These are phyloP conservation scores for Eustoma russellianum DNA, from an alignment of 257 asterid species.

Conservation along the genomic window DNA sequence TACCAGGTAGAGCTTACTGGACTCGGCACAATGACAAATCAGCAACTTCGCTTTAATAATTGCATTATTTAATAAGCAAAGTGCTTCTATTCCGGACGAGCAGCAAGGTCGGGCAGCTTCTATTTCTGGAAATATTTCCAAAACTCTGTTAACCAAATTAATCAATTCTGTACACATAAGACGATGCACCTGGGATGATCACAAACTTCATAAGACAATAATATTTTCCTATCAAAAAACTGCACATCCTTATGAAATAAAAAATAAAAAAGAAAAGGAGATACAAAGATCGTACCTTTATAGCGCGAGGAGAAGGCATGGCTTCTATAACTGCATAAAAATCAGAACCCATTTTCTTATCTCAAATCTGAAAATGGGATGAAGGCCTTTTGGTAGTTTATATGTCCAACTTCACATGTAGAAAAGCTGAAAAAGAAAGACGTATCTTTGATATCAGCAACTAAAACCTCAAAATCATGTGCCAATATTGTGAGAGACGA, in stretches of 20 bases:
- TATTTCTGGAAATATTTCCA: conserved; percentile 43
- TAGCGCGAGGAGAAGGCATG: conserved; percentile 32
- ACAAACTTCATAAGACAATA: not conserved
- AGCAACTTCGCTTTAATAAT: conserved; percentile 54
- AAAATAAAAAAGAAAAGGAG: no score
- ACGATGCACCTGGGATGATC: conserved; percentile 59
- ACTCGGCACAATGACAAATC: conserved; percentile 60
- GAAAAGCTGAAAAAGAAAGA: no score
- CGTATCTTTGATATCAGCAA: no score
- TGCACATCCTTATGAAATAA: not conserved
- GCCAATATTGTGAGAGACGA: no score
- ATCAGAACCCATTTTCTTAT: conserved; percentile 49
- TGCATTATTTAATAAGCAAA: conserved; percentile 54
- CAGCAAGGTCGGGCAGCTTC: conserved; percentile 84
- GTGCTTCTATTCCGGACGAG: conserved; percentile 71
- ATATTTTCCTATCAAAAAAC: no score
- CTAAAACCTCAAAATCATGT: no score
- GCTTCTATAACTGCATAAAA: conserved; percentile 32
- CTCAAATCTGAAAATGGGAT: conserved; percentile 7
- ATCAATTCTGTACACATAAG: conserved; percentile 59
- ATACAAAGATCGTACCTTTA: conserved; percentile 45
- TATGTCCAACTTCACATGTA: no score
- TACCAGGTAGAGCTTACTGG: conserved; percentile 91
- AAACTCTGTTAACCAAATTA: conserved; percentile 29
- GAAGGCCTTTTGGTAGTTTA: no score